Conservation (phyloP, 2,329 filamentous ascomycete genomes). For the Atkinsonella texensis region DNA sequence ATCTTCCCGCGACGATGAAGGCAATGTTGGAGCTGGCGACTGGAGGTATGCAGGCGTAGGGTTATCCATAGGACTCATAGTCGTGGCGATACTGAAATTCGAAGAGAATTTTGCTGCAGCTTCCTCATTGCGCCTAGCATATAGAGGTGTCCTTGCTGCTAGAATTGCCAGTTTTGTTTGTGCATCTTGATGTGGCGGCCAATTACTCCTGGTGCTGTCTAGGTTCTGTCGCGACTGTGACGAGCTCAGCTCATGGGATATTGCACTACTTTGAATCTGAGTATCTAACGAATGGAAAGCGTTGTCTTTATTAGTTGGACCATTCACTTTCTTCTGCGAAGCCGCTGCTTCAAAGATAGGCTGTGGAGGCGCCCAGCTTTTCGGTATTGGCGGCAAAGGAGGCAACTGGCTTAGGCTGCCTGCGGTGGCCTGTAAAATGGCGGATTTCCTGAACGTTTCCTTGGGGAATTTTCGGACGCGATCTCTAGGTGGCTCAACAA, state of each 20-base stretch:
- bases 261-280: not conserved
- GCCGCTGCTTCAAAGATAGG: not conserved
- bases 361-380: not conserved
- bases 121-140: not conserved
- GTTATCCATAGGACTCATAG: constrained; percentile 7
- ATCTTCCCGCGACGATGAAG: constrained; percentile 13
- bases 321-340: not conserved
- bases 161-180: not conserved
- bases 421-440: not conserved
- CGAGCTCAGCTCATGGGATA: not conserved
- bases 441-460: not conserved
- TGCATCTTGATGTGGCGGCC: not conserved
- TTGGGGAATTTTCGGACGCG: not conserved
- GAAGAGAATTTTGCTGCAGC: constrained; percentile 12
- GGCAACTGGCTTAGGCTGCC: not conserved
- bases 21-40: constrained; percentile 3
- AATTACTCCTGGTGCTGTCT: not conserved
- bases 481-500: not conserved
- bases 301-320: not conserved
- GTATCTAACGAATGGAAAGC: not conserved
- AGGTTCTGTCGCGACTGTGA: not conserved
- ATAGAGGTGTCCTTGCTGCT: not conserved
- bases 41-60: constrained; percentile 2
- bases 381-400: not conserved
- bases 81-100: constrained; percentile 20